Evolutionary conservation across 1,139 yeast species (phyloP).

Genomic region (Trichomonascaceae sp.): DNA sequence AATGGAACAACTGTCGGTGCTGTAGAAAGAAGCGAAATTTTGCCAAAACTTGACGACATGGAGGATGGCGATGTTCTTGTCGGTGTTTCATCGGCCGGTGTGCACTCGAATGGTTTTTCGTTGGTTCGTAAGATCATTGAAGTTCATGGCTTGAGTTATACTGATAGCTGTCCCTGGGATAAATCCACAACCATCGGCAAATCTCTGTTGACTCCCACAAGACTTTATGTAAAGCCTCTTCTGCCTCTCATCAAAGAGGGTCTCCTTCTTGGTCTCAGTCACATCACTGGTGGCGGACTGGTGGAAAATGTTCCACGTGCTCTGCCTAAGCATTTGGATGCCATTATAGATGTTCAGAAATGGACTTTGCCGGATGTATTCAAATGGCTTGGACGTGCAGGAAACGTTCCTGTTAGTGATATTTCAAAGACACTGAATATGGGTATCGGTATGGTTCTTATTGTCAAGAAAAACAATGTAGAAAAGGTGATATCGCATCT

Average conservation of each 20-base stretch:
- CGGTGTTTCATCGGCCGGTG: slow-evolving; percentile 86
- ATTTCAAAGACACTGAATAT: slow-evolving; percentile 86
- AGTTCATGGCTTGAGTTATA: slow-evolving; percentile 59
- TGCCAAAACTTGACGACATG: slow-evolving; percentile 69
- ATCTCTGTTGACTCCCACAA: slow-evolving; percentile 82
- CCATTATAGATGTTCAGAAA: slow-evolving; percentile 65
- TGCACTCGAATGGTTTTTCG: slow-evolving; percentile 95
- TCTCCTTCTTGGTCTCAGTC: slow-evolving; percentile 81
- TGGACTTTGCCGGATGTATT: slow-evolving; percentile 89
- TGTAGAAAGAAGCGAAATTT: slow-evolving; percentile 67
- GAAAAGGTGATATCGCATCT: slow-evolving; percentile 50
- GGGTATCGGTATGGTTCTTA: slow-evolving; percentile 96
- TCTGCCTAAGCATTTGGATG: slow-evolving; percentile 72
- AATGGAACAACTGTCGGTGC: slow-evolving; percentile 99
- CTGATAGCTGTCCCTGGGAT: slow-evolving; percentile 82
- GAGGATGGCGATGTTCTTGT: slow-evolving; percentile 70
- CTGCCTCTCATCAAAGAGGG: slow-evolving; percentile 66
- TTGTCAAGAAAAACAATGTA: slow-evolving; percentile 60
- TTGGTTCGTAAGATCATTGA: slow-evolving; percentile 92
- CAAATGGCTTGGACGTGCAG: slow-evolving; percentile 90
- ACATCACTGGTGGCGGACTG: slow-evolving; percentile 97
- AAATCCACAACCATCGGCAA: slow-evolving; percentile 66
- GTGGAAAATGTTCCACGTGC: slow-evolving; percentile 96
- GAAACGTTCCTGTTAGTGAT: slow-evolving; percentile 81
- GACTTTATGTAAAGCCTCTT: slow-evolving; percentile 88